These are phyloP conservation scores for Penicillium coprophilum DNA, from an alignment of 495 filamentous ascomycete species.

Conservation along the genomic window DNA sequence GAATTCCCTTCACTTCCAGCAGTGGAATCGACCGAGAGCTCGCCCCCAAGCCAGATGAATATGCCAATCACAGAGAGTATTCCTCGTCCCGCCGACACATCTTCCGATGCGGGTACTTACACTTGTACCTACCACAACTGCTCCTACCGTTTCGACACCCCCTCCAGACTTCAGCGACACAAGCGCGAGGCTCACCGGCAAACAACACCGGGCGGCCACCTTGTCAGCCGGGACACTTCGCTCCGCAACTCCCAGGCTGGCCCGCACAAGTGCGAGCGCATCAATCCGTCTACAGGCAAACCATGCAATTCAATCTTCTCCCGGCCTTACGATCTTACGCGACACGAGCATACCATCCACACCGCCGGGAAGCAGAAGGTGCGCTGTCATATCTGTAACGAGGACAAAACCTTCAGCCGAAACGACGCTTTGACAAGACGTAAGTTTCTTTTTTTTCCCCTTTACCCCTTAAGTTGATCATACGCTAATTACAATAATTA, in stretches of 20 bases:
- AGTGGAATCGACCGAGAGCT: constrained; percentile 60
- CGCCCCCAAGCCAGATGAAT: constrained; percentile 31
- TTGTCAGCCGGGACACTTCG: constrained; percentile 48
- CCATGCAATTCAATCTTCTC: constrained; percentile 96
- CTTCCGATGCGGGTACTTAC: constrained; percentile 83
- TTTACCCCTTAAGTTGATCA: constrained; percentile 2
- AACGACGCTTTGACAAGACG: constrained; percentile 86
- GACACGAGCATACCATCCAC: constrained; percentile 97
- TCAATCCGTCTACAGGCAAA: constrained; percentile 94
- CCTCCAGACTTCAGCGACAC: constrained; percentile 86
- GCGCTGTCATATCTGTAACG: constrained; percentile 91
- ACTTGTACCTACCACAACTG: constrained; percentile 95
- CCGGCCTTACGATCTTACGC: constrained; percentile 94
- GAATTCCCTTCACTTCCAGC: constrained; percentile 63
- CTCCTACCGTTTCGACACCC: constrained; percentile 81
- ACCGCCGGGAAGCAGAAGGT: constrained; percentile 93
- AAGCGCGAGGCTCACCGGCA: constrained; percentile 91
- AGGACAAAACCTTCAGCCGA: constrained; percentile 94
- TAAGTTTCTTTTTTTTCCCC: constrained; percentile 1
- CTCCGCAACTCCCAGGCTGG: constrained; percentile 79
- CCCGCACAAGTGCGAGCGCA: constrained; percentile 85
- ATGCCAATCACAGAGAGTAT: constrained; percentile 36
- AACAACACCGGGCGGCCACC: constrained; percentile 45
- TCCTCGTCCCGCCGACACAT: constrained; percentile 58
- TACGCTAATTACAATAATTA: constrained; percentile 14